Percentiles rank a stretch among this genome's conserved stretches.
Conservation (phyloP, 352 stramenopile genomes). For the Pythium pectinolyticum region DNA sequence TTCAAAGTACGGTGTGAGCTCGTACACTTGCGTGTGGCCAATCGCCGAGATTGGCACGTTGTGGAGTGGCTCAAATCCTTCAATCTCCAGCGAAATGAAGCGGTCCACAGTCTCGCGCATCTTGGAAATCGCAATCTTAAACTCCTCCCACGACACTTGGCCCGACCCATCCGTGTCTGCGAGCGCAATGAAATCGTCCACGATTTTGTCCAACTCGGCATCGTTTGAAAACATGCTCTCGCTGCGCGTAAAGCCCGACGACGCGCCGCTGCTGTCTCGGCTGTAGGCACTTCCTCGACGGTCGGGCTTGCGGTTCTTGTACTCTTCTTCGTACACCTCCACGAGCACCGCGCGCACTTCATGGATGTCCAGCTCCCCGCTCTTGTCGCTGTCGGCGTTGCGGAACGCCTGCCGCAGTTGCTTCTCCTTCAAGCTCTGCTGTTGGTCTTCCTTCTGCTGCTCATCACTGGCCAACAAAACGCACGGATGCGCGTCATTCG, state of each 20-base stretch:
- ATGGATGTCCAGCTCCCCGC: conserved; percentile 71
- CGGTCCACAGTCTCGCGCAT: conserved; percentile 65
- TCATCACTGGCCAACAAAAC: conserved; percentile 63
- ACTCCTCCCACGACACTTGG: conserved; percentile 85
- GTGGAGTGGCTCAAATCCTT: conserved; percentile 68
- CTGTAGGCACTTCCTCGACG: conserved; percentile 7
- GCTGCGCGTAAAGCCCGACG: conserved; percentile 30
- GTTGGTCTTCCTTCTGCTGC: conserved; percentile 64
- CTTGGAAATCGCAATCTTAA: conserved; percentile 82
- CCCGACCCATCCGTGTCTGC: conserved; percentile 79
- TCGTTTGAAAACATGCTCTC: conserved; percentile 60
- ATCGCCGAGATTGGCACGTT: conserved; percentile 66
- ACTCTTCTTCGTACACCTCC: conserved; percentile 73
- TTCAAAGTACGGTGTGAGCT: conserved; percentile 71
- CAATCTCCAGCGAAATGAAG: conserved; percentile 76
- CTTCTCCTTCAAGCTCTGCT: conserved; percentile 86
- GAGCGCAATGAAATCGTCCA: conserved; percentile 78
- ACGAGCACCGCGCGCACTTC: conserved; percentile 75
- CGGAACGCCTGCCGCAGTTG: conserved; percentile 79
- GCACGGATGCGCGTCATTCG: conserved; percentile 55
- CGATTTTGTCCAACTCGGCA: conserved; percentile 49
- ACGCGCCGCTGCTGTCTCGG: conserved; percentile 17
- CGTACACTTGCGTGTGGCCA: conserved; percentile 75
- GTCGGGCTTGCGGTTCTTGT: conserved; percentile 38
- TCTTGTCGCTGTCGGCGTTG: conserved; percentile 70